Evolutionary conservation across 257 asterid species (phyloP), one percentile per base, ranked within the genome.

Genomic region (Buddleja alternifolia): DNA sequence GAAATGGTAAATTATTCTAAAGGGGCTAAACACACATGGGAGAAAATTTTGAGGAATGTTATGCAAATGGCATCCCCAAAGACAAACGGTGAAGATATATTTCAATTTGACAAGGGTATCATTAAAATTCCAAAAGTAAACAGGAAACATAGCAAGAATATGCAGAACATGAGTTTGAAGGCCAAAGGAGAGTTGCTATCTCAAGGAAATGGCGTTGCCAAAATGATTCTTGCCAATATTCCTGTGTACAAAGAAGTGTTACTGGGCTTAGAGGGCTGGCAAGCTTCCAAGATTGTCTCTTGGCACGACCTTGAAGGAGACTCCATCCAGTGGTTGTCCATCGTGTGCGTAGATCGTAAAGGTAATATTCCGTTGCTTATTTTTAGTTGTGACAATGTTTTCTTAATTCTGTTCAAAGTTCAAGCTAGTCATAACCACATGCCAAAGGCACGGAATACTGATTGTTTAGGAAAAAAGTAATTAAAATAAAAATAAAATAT

Each of bases 221-320:
- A 72, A 66, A 79, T 75, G 82, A 86, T 80, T 48, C 79, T 70
- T 51, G 87, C 91, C 75, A 86, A 87, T 73, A 84, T 90, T 80
- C 93, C 94, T 25, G 68, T 70, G 68, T 87, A 84, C 80, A 82
- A 84, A 74, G 98, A 87, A 71, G 85, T 87, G 57, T 64, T 89
- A n/a, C 97, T 96, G 0, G 95, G 96, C 57, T 75, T 92, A 60
- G 98, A 87, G 63, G 77, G 83, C 70, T 92, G 98, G 98, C 87
- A 81, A 83, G 78, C 89, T 66, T 61, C 83, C 78, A 87, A 90
- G 84, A 77, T 92, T 64, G 64, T 83, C 69, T 77, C 84, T 39
- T 92, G 98, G 98, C 89, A 90, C 70, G 78, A 78, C 72, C 84
- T 80, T 20, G 97, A 86, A 80, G 98, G 98, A 50, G 83, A 82